A percentile compares a stretch with the other conserved stretches of the same genome.
phyloP scores from a whole-genome alignment of 495 filamentous ascomycete species.

The Aspergillus biplanus region DNA sequence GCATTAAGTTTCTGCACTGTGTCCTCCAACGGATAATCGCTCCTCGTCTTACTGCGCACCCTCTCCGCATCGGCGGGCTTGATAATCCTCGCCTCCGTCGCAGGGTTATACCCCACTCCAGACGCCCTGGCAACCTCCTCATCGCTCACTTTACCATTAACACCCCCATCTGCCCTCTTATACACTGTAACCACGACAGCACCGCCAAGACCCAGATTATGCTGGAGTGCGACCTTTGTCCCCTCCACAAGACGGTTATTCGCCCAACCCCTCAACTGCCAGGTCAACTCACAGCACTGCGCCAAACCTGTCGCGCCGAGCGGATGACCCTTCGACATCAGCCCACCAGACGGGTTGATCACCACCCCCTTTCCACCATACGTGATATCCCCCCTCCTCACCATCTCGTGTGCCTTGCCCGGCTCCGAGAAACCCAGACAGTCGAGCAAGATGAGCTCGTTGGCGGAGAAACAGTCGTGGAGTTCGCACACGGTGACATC shows the following conservation, averaged over 20 bases:
- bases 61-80: conserved; percentile 72
- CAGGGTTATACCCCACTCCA: conserved; percentile 90
- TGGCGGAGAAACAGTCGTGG: conserved; percentile 96
- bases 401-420: conserved; percentile 92
- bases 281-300: conserved; percentile 93
- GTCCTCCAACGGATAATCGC: conserved; percentile 21
- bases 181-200: conserved; percentile 92
- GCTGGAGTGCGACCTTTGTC: conserved; percentile 78
- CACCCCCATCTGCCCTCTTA: conserved; percentile 75
- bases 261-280: conserved; percentile 96
- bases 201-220: conserved; percentile 92
- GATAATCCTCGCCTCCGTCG: conserved; percentile 83
- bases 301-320: conserved; percentile 91
- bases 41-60: conserved; percentile 66
- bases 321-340: conserved; percentile 96
- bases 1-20: conserved; percentile 18
- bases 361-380: conserved; percentile 80
- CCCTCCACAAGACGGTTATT: conserved; percentile 78
- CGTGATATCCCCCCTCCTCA: conserved; percentile 85
- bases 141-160: conserved; percentile 56
- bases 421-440: conserved; percentile 76
- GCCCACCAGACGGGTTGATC: conserved; percentile 90
- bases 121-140: conserved; percentile 62
- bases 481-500: conserved; percentile 88
- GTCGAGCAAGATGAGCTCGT: conserved; percentile 89